Conservation (phyloP, 768 basidiomycete species). For the Holtermannia corniformis region DNA sequence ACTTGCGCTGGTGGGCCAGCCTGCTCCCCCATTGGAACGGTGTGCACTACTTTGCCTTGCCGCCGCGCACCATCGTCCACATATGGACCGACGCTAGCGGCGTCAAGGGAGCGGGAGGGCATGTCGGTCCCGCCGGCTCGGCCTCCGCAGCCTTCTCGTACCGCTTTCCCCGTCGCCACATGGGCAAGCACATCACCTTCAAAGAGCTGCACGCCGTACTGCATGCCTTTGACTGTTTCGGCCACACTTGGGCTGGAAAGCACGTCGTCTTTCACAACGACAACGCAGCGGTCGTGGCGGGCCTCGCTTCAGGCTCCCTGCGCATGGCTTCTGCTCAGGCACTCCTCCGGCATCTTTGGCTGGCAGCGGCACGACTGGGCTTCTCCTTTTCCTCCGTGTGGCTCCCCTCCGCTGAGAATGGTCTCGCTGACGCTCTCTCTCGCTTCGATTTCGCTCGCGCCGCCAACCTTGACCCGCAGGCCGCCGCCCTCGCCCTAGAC, state of each 20-base stretch:
- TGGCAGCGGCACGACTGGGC: too few species aligned
- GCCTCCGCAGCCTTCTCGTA: too few species aligned
- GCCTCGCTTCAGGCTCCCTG: too few species aligned
- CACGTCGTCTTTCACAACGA: slow-evolving; percentile 40
- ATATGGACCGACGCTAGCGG: slow-evolving; percentile 42
- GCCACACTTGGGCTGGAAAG: slow-evolving; percentile 18
- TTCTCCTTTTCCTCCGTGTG: too few species aligned
- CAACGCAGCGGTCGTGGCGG: too few species aligned
- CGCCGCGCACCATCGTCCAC: slow-evolving; percentile 7
- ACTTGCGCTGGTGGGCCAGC: slow-evolving; percentile 41
- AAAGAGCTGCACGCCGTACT: slow-evolving; percentile 40
- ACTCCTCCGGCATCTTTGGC: slow-evolving; percentile 11
- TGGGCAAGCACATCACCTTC: too few species aligned
- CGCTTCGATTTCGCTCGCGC: too few species aligned
- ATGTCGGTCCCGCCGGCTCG: slow-evolving; percentile 5
- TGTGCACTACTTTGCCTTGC: slow-evolving; percentile 11
- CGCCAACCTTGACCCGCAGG: too few species aligned
- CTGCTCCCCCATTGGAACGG: slow-evolving; percentile 39
- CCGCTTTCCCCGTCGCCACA: too few species aligned
- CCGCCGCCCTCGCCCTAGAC: too few species aligned
- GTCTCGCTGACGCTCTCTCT: too few species aligned
- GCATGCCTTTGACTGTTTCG: slow-evolving; percentile 39
- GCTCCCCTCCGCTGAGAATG: too few species aligned
- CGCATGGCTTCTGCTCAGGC: slow-evolving; percentile 8
- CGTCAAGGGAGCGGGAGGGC: slow-evolving; percentile 31